These are phyloP conservation scores for Sonneratia alba DNA, from an alignment of 345 rosid species.

Conservation along the genomic window DNA sequence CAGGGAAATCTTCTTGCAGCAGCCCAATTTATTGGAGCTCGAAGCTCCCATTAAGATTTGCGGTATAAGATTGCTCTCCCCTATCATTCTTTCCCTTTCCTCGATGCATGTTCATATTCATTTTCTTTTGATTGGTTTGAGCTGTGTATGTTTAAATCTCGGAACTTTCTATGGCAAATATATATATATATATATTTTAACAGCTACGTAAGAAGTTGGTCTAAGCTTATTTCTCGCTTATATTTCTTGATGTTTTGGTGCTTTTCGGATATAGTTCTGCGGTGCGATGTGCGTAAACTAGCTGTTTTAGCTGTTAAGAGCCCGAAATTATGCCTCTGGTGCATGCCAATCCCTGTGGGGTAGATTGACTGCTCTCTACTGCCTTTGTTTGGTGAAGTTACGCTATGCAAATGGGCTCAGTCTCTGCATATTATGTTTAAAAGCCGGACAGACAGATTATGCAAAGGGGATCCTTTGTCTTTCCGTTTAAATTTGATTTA, in stretches of 20 bases:
- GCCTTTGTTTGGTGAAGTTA: neutral
- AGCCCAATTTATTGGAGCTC: slow-evolving; percentile 64
- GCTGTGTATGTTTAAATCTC: neutral
- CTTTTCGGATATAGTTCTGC: neutral
- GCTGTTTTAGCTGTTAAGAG: neutral
- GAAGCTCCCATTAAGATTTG: slow-evolving; percentile 83
- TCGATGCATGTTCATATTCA: neutral
- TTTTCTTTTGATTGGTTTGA: neutral
- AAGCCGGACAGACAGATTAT: neutral
- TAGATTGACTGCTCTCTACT: neutral
- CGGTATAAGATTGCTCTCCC: slow-evolving; percentile 22
- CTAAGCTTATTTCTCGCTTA: neutral
- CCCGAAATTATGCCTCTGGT: neutral
- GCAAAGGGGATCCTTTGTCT: neutral
- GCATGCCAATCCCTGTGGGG: neutral
- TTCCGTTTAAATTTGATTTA: neutral
- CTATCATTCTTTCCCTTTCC: neutral
- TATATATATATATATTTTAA: too few relatives aligned
- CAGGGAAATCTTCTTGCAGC: slow-evolving; percentile 48
- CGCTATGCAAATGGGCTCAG: neutral
- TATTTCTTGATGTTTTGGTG: neutral
- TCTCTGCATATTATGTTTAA: neutral
- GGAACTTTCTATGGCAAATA: neutral
- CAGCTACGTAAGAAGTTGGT: neutral
- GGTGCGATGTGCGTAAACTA: neutral